Evolutionary conservation across 2,329 filamentous ascomycete genomes (phyloP).

Genomic region (Xylariaceae sp.): DNA sequence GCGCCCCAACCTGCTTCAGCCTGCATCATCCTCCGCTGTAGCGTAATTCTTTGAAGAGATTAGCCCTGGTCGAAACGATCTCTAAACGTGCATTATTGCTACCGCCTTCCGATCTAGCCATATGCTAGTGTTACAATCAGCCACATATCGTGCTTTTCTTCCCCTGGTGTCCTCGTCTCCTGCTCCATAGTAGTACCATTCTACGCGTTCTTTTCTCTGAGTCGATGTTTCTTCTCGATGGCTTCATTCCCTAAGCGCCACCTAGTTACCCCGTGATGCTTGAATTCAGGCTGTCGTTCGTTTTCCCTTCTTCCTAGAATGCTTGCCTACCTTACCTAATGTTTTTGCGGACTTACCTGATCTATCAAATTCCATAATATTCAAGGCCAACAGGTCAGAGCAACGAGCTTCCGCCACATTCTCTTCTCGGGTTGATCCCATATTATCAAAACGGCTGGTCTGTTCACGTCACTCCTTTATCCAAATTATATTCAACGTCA

Average conservation of each 20-base stretch:
- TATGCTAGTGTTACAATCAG: constrained; percentile 14
- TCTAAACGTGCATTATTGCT: constrained; percentile 16
- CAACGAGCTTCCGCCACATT: constrained; percentile 11
- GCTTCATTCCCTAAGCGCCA: constrained; percentile 26
- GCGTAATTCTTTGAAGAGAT: constrained; percentile 6
- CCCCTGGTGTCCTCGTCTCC: constrained; percentile 6
- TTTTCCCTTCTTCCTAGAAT: constrained; percentile 20
- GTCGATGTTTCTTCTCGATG: constrained; percentile 26
- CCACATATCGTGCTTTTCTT: constrained; percentile 15
- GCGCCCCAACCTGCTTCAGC: constrained; percentile 12
- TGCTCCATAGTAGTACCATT: not conserved
- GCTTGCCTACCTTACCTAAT: constrained; percentile 26
- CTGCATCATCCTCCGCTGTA: constrained; percentile 19
- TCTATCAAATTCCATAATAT: constrained; percentile 25
- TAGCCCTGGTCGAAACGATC: constrained; percentile 25
- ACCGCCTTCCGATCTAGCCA: constrained; percentile 12
- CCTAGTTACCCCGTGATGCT: constrained; percentile 23
- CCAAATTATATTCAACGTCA: constrained; percentile 9
- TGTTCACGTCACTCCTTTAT: constrained; percentile 22
- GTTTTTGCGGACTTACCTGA: constrained; percentile 17
- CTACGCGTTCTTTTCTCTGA: constrained; percentile 5
- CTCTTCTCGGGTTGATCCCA: constrained; percentile 29
- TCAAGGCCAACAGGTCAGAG: constrained; percentile 4
- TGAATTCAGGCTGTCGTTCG: constrained; percentile 25
- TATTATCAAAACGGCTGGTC: constrained; percentile 33